Evolutionary conservation across 495 filamentous ascomycete species (phyloP), one percentile per base, ranked within the genome.

Genomic region (Melanomma pulvis-pyrius): DNA sequence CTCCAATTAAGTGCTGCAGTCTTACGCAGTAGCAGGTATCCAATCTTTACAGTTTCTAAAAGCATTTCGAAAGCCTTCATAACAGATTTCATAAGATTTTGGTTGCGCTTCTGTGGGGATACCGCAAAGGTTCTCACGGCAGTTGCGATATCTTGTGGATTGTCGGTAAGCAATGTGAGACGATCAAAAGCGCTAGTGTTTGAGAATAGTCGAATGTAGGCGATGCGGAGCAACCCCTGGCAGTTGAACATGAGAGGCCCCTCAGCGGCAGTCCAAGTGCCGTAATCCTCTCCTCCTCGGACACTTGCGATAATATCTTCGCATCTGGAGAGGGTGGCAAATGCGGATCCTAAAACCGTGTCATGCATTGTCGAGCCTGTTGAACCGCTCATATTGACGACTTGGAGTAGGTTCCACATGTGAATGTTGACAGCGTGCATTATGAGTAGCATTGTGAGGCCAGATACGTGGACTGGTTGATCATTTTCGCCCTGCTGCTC

Each of bases 1-100:
- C 65, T 68, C 65, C 65, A 68, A 34, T 34, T 68, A 22, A 68
- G 32, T n/a, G 65, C 65, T 15, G 65, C 65, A 17, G 65, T 68
- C 44, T 68, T 68, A 7, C 65, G 29, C 5, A 68, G 28, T 17
- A 68, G 52, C 48, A 62, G 21, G 12, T 55, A 36, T 29, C 65
- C 59, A 11, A 58, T 53, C 21, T 39, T 51, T n/a, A 68, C 50
- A 15, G 65, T 34, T 15, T 24, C 21, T 17, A 62, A 22, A 22
- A 68, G 39, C 19, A 49, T 50, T 50, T 56, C 57, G 36, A 30
- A 62, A 6, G 65, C 65, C 26, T 57, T 68, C 34, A 22, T 24
- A 21, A 51, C 50, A 15, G 59, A 48, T 22, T 58, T 50, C n/a
- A 59, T 68, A 4, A 62, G 34, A 19, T 24, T 49, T 41, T 29